A percentile compares a stretch with the other conserved stretches of the same genome.
Conservation (phyloP, 2,329 filamentous ascomycete species). For the Epicoccum nigrum region DNA sequence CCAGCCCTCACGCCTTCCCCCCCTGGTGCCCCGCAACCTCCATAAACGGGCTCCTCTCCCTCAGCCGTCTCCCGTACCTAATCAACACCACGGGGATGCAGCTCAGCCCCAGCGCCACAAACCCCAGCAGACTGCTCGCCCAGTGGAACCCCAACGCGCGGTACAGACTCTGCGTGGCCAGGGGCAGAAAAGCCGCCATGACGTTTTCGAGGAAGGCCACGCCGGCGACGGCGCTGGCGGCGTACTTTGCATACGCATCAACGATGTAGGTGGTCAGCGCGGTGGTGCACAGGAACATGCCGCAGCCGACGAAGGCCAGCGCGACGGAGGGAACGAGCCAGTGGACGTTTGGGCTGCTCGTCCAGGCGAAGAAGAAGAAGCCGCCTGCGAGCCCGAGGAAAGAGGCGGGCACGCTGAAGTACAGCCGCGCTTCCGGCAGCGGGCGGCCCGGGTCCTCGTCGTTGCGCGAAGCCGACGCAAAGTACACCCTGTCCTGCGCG, state of each 20-base stretch:
- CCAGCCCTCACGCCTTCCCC: too few relatives aligned
- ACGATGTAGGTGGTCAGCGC: constrained; percentile 57
- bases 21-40: constrained; percentile 37
- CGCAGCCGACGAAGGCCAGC: constrained; percentile 56
- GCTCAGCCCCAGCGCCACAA: constrained; percentile 52
- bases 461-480: constrained; percentile 49
- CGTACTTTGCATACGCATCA: constrained; percentile 58
- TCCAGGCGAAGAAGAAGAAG: constrained; percentile 61
- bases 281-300: constrained; percentile 55
- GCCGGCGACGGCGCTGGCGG: constrained; percentile 57
- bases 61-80: constrained; percentile 50
- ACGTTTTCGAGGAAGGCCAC: constrained; percentile 58
- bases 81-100: constrained; percentile 55
- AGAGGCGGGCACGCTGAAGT: constrained; percentile 51
- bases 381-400: constrained; percentile 57
- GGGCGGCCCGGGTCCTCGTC: constrained; percentile 47
- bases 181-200: constrained; percentile 55
- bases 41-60: constrained; percentile 49
- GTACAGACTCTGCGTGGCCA: constrained; percentile 57
- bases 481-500: constrained; percentile 49
- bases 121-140: constrained; percentile 56
- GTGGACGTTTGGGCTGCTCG: constrained; percentile 49
- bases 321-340: constrained; percentile 58
- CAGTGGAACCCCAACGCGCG: constrained; percentile 55
- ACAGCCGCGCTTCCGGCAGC: constrained; percentile 55